Percentiles rank a stretch among this genome's conserved stretches.
Evolutionary conservation across 2,329 filamentous ascomycete genomes (phyloP).

Genomic region (Chrysoporthe cubensis): DNA sequence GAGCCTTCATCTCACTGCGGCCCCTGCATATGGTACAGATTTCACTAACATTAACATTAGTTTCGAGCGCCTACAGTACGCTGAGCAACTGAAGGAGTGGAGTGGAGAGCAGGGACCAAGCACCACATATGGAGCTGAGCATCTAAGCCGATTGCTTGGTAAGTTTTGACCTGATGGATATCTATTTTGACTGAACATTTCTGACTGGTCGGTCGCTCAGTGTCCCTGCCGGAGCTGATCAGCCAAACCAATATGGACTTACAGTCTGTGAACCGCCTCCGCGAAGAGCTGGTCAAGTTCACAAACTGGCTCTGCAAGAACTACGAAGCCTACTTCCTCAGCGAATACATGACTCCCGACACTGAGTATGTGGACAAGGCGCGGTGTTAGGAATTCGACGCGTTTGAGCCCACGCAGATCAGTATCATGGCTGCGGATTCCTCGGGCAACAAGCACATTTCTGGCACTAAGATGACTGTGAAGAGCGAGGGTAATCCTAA

Average conservation of each 20-base stretch:
- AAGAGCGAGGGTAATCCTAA: background rate
- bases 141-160: constrained; percentile 89
- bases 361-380: constrained; percentile 75
- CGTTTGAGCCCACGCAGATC: background rate
- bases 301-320: constrained; percentile 83
- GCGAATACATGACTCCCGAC: constrained; percentile 73
- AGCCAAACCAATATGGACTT: constrained; percentile 98
- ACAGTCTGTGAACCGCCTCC: constrained; percentile 84
- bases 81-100: constrained; percentile 74
- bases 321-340: constrained; percentile 75
- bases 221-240: constrained; percentile 88
- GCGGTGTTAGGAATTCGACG: constrained; percentile 38
- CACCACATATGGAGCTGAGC: constrained; percentile 92
- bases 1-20: constrained; percentile 32
- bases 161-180: constrained; percentile 40
- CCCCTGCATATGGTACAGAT: background rate
- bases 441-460: background rate
- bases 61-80: constrained; percentile 89
- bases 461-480: background rate
- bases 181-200: background rate
- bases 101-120: constrained; percentile 60
- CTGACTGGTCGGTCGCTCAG: constrained; percentile 48
- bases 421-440: background rate
- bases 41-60: constrained; percentile 45
- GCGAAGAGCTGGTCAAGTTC: constrained; percentile 87